Evolutionary conservation across 768 basidiomycete genomes (phyloP).

Genomic region (Pleurotus eryngii): DNA sequence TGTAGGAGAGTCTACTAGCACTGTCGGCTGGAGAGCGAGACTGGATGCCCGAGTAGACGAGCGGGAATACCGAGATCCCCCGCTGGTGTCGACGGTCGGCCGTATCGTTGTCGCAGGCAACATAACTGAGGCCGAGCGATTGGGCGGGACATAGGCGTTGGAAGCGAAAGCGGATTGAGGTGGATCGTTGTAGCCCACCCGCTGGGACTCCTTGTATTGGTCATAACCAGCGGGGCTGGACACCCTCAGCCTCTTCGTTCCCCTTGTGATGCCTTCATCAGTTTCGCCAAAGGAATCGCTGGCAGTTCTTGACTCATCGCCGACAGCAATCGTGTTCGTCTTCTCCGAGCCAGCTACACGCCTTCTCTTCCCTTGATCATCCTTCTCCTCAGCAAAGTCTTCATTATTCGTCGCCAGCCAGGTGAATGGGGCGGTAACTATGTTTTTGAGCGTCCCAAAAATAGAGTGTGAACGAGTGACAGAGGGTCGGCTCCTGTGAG

Average conservation of each 20-base stretch:
- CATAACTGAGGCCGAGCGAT: conserved; percentile 25
- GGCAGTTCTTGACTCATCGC: conserved; percentile 13
- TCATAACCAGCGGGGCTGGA: conserved; percentile 42
- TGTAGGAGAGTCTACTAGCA: conserved; percentile 69
- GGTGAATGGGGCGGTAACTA: conserved; percentile 63
- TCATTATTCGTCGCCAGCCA: conserved; percentile 52
- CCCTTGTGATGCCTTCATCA: conserved; percentile 20
- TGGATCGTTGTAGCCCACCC: conserved; percentile 50
- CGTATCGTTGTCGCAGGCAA: conserved; percentile 20
- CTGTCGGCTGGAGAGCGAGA: conserved; percentile 45
- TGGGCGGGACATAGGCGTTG: conserved; percentile 16
- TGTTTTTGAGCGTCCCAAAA: conserved; percentile 58
- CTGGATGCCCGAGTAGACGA: conserved; percentile 41
- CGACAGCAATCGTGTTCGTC: conserved; percentile 21
- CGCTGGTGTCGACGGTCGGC: conserved; percentile 27
- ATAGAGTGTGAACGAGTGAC: conserved; percentile 54
- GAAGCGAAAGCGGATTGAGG: conserved; percentile 41
- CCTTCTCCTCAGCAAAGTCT: conserved; percentile 39
- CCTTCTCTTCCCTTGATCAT: conserved; percentile 54
- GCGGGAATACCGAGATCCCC: conserved; percentile 32
- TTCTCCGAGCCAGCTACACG: conserved; percentile 30
- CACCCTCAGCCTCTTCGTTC: conserved; percentile 53
- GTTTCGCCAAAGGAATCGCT: conserved; percentile 29
- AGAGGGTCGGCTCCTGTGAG: conserved; percentile 5
- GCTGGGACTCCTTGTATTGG: conserved; percentile 15